Evolutionary conservation across 805 yeast genomes (phyloP).

Genomic region (Candida methanosorbosa): DNA sequence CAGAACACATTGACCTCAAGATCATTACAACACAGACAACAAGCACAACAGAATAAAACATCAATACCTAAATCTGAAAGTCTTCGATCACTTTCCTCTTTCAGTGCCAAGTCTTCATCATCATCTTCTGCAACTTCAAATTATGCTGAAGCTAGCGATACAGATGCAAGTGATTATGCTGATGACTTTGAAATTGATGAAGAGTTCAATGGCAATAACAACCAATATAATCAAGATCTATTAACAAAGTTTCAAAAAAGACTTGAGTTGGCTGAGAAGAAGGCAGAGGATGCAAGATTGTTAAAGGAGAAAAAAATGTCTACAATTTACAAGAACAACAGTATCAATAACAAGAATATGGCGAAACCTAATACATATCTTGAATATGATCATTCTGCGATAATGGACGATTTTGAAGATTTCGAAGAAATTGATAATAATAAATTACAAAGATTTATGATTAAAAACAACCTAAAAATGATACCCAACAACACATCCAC

Average conservation of each 20-base stretch:
- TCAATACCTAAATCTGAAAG: not conserved
- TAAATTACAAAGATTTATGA: slow-evolving; percentile 14
- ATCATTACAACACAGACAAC: not conserved
- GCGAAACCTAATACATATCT: slow-evolving; percentile 3
- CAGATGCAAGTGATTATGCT: slow-evolving; percentile 2
- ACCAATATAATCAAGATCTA: slow-evolving; percentile 1
- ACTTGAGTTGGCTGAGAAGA: slow-evolving; percentile 10
- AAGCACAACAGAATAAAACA: too few species aligned
- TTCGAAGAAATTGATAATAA: slow-evolving; percentile 13
- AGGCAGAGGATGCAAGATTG: slow-evolving; percentile 6
- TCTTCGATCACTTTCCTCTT: not conserved
- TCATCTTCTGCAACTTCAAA: not conserved
- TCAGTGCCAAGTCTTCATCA: not conserved
- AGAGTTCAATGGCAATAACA: not conserved
- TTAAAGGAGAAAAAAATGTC: slow-evolving; percentile 5
- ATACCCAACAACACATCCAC: too few species aligned
- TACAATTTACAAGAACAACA: slow-evolving; percentile 1
- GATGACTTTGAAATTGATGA: slow-evolving; percentile 1
- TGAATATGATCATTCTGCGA: slow-evolving; percentile 14
- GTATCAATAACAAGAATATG: not conserved
- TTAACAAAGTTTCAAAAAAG: slow-evolving; percentile 8
- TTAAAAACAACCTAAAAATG: slow-evolving; percentile 1
- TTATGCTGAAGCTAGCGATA: not conserved
- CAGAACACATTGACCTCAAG: not conserved
- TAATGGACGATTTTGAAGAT: slow-evolving; percentile 20